These are phyloP conservation scores for Rosa chinensis DNA, from an alignment of 306 rosid species.

Conservation along the genomic window DNA sequence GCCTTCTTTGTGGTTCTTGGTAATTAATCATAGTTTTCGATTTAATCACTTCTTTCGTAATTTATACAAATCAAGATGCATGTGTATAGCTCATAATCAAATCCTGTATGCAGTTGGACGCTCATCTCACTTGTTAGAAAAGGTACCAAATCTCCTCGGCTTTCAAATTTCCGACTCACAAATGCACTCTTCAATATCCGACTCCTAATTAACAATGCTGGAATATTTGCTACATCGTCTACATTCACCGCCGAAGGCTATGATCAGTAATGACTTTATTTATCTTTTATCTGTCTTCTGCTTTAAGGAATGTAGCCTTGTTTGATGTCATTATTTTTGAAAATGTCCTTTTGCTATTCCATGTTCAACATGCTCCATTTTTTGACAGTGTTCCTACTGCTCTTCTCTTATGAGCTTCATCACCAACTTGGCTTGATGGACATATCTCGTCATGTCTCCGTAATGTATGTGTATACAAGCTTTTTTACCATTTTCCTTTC, in stretches of 20 bases:
- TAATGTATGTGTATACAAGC: slow-evolving; percentile 10
- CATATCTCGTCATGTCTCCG: slow-evolving; percentile 51
- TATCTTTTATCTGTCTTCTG: slow-evolving; percentile 29
- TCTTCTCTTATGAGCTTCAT: slow-evolving; percentile 51
- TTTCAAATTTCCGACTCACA: too few species aligned
- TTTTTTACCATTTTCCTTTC: background rate
- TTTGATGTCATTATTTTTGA: background rate
- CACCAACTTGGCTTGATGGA: slow-evolving; percentile 52
- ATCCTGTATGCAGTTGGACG: slow-evolving; percentile 75
- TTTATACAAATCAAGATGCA: background rate
- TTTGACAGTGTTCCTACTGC: slow-evolving; percentile 50
- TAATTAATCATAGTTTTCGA: slow-evolving; percentile 6
- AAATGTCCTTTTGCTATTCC: slow-evolving; percentile 11
- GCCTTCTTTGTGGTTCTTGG: slow-evolving; percentile 79
- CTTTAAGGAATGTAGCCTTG: too few species aligned
- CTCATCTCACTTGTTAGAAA: too few species aligned
- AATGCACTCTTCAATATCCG: too few species aligned
- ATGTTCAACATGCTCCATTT: background rate
- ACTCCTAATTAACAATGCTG: too few species aligned
- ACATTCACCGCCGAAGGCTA: too few species aligned
- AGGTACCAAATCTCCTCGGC: too few species aligned
- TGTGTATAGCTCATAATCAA: too few species aligned
- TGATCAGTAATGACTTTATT: too few species aligned
- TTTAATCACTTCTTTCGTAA: slow-evolving; percentile 7
- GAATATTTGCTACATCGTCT: too few species aligned